A percentile compares a stretch with the other conserved stretches of the same genome.
Conservation (phyloP, 371 early-diverging fungal genomes). For the Rhizopus sp. region DNA sequence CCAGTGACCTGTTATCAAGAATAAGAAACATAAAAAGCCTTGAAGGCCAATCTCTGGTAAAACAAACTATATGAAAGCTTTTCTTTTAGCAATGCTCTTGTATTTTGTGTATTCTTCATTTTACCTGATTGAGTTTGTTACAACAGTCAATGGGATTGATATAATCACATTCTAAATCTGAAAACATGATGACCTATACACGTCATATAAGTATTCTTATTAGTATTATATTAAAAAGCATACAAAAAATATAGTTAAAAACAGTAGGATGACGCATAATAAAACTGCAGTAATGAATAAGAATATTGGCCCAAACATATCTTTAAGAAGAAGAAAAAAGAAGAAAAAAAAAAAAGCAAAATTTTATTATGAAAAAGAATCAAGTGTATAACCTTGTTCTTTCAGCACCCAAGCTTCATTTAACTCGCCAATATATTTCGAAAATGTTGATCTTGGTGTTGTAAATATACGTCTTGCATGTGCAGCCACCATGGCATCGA, state of each 20-base stretch:
- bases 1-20: constrained; percentile 84
- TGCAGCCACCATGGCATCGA: constrained; percentile 48
- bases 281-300: constrained; percentile 88
- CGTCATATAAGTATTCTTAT: not conserved
- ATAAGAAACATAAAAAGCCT: constrained; percentile 69
- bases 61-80: constrained; percentile 68
- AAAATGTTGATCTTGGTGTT: constrained; percentile 46
- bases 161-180: constrained; percentile 93
- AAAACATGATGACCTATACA: constrained; percentile 81
- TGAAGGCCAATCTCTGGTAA: constrained; percentile 87
- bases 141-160: constrained; percentile 97
- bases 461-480: constrained; percentile 36
- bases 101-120: not conserved
- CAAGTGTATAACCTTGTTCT: constrained; percentile 24
- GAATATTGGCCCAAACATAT: constrained; percentile 66
- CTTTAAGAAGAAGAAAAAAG: constrained; percentile 13
- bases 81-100: not conserved
- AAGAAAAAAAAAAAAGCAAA: constrained; percentile 3
- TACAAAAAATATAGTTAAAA: constrained; percentile 64
- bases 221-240: not conserved
- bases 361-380: constrained; percentile 16
- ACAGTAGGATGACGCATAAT: constrained; percentile 86
- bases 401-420: constrained; percentile 37
- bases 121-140: constrained; percentile 88
- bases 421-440: constrained; percentile 42